Evolutionary conservation across 106 monocot genomes (phyloP).

Genomic region (Amphibolis antarctica): DNA sequence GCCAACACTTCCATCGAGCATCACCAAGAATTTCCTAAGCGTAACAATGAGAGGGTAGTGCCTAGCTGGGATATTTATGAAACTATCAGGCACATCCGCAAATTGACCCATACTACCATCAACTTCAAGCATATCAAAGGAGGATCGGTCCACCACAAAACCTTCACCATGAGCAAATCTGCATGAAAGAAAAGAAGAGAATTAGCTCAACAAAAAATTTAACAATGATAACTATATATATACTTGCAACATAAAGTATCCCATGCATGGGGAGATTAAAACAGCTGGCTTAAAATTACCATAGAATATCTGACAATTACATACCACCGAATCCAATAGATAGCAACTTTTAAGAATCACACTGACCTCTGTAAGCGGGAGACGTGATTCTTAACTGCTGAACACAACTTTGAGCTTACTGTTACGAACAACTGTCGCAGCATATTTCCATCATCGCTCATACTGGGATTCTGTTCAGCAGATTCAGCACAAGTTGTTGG

Average conservation of each 20-base stretch:
- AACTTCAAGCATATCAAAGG: constrained; percentile 30
- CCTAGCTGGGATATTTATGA: constrained; percentile 10
- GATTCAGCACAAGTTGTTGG: background rate
- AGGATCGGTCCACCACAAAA: background rate
- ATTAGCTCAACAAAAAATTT: background rate
- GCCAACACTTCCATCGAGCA: constrained; percentile 52
- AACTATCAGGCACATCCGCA: constrained; percentile 41
- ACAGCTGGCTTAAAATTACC: background rate
- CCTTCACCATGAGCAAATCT: constrained; percentile 20
- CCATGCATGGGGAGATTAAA: too few relatives aligned
- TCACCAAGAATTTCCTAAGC: constrained; percentile 47
- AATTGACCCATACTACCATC: constrained; percentile 25
- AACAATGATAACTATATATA: background rate
- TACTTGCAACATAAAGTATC: background rate
- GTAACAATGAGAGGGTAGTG: constrained; percentile 51
- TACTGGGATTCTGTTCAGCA: background rate
- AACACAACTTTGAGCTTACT: constrained; percentile 25
- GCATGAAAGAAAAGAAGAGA: background rate
- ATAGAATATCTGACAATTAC: background rate
- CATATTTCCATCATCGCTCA: background rate
- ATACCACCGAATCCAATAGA: background rate
- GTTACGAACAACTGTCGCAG: constrained; percentile 22
- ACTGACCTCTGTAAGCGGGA: constrained; percentile 12
- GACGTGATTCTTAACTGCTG: constrained; percentile 14
- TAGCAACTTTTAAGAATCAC: background rate